Conservation (phyloP, 106 monocot species). For the Allium cepa region DNA sequence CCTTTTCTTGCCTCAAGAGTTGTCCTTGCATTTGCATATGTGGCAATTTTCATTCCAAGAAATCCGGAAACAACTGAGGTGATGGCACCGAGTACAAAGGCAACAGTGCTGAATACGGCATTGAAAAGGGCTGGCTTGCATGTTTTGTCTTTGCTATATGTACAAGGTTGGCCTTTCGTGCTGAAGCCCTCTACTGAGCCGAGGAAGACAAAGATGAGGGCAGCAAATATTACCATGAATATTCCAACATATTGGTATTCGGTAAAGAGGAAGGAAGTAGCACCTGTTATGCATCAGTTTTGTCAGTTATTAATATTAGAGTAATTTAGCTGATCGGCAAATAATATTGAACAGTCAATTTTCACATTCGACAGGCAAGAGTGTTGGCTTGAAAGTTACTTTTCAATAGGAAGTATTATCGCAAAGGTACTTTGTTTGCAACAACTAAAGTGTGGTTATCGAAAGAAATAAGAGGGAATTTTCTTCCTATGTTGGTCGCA, state of each 20-base stretch:
- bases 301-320: too few species aligned
- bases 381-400: too few species aligned
- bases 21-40: slow-evolving; percentile 63
- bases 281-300: slow-evolving; percentile 25
- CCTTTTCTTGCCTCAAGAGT: slow-evolving; percentile 73
- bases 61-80: slow-evolving; percentile 62
- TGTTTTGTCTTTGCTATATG: slow-evolving; percentile 51
- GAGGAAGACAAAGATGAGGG: slow-evolving; percentile 62
- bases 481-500: too few species aligned
- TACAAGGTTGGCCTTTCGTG: slow-evolving; percentile 61
- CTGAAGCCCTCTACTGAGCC: slow-evolving; percentile 75
- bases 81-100: slow-evolving; percentile 61
- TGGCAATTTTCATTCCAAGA: slow-evolving; percentile 78
- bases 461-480: too few species aligned
- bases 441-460: too few species aligned
- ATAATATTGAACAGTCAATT: too few species aligned
- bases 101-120: slow-evolving; percentile 58
- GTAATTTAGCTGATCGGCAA: too few species aligned
- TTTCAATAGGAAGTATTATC: too few species aligned
- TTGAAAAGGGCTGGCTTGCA: slow-evolving; percentile 69
- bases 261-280: slow-evolving; percentile 69
- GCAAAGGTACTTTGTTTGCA: too few species aligned
- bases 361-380: too few species aligned
- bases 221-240: slow-evolving; percentile 60
- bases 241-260: slow-evolving; percentile 61